These are phyloP conservation scores for Monosporozyma aerobia DNA, from an alignment of 805 yeast genomes.

Conservation along the genomic window DNA sequence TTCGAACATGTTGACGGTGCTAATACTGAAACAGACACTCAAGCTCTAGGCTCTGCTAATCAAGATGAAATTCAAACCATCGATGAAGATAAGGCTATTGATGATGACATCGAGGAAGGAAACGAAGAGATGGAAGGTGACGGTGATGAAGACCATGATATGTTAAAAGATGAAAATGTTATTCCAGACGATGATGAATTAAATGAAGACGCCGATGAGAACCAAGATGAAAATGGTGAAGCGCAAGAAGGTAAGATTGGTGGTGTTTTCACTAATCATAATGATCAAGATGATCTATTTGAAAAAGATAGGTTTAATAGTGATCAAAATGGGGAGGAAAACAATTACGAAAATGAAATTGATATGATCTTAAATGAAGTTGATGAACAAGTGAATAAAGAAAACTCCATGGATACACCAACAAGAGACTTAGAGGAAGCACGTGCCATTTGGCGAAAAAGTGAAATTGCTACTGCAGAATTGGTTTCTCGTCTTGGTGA, in stretches of 20 bases:
- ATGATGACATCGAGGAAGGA: conserved; percentile 47
- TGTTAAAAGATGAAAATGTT: conserved; percentile 28
- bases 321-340: conserved; percentile 12
- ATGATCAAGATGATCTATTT: conserved; percentile 16
- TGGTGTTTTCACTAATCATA: conserved; percentile 44
- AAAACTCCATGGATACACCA: conserved; percentile 29
- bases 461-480: conserved; percentile 81
- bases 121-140: conserved; percentile 42
- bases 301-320: conserved; percentile 1
- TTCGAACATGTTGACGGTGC: conserved; percentile 79
- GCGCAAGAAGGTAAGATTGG: conserved; percentile 32
- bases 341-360: conserved; percentile 22
- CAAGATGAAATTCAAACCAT: conserved; percentile 69
- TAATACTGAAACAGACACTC: conserved; percentile 69
- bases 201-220: conserved; percentile 22
- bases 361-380: conserved; percentile 28
- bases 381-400: conserved; percentile 27
- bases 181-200: conserved; percentile 22
- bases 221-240: conserved; percentile 13
- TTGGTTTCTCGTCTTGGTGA: conserved; percentile 82
- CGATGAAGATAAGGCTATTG: conserved; percentile 74
- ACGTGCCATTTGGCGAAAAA: conserved; percentile 67
- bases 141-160: conserved; percentile 28
- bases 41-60: conserved; percentile 86
- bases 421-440: conserved; percentile 56